These are phyloP conservation scores for Chrysoporthe deuterocubensis DNA, from an alignment of 2,329 filamentous ascomycete species.

Conservation along the genomic window DNA sequence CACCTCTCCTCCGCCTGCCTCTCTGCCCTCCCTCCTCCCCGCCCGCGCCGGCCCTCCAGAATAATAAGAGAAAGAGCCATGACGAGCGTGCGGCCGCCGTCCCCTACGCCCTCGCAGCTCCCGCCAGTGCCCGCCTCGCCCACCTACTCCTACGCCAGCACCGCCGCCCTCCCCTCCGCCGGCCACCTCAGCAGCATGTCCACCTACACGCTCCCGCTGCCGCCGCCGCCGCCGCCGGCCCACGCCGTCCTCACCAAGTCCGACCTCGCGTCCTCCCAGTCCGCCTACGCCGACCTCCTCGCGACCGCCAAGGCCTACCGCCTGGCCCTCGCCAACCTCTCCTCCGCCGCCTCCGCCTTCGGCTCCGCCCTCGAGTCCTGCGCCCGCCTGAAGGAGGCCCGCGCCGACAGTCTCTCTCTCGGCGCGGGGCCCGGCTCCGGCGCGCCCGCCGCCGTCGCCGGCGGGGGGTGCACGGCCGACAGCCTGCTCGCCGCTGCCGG, in stretches of 20 bases:
- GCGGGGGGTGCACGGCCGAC: constrained; percentile 66
- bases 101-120: constrained; percentile 59
- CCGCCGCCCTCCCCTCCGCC: constrained; percentile 6
- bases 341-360: constrained; percentile 65
- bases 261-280: constrained; percentile 66
- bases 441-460: constrained; percentile 47
- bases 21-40: background rate
- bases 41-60: background rate
- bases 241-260: constrained; percentile 65
- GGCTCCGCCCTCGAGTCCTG: constrained; percentile 68
- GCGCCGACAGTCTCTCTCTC: constrained; percentile 59
- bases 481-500: constrained; percentile 65
- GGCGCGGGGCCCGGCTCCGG: constrained; percentile 25
- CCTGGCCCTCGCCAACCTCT: constrained; percentile 63
- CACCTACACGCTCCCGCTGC: constrained; percentile 59
- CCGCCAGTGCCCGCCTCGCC: constrained; percentile 66
- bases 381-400: constrained; percentile 69
- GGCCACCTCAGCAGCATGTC: constrained; percentile 34
- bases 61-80: constrained; percentile 6
- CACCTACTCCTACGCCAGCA: constrained; percentile 60
- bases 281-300: constrained; percentile 65
- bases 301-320: constrained; percentile 67
- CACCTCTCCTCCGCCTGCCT: background rate
- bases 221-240: constrained; percentile 57
- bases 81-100: constrained; percentile 39